Conservation (phyloP, 164 flowering plant genomes). For the Macadamia integrifolia region DNA sequence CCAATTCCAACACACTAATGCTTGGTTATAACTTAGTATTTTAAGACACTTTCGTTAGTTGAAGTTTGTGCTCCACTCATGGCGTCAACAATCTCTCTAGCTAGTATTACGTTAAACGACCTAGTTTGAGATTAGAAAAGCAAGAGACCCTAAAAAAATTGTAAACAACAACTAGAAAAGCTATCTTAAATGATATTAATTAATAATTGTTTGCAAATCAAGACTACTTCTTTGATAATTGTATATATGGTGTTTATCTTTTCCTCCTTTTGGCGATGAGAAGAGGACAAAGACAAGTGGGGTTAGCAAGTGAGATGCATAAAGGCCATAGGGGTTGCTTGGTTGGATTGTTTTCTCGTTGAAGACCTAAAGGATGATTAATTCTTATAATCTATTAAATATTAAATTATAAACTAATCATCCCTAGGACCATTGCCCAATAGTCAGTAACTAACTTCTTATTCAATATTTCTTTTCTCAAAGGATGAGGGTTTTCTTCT, state of each 20-base stretch:
- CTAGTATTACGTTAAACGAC: neutral
- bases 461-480: neutral
- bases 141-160: conserved; percentile 21
- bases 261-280: neutral
- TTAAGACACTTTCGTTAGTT: conserved; percentile 10
- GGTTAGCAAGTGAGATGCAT: too few species aligned
- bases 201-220: too few species aligned
- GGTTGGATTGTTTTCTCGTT: too few species aligned
- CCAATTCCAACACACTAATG: conserved; percentile 20
- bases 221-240: too few species aligned
- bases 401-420: too few species aligned
- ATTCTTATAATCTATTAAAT: neutral
- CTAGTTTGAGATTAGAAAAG: conserved; percentile 7
- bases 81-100: conserved; percentile 25
- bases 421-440: neutral
- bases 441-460: neutral
- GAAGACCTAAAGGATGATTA: too few species aligned
- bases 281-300: neutral
- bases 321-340: too few species aligned
- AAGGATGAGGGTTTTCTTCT: neutral
- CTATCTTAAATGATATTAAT: neutral
- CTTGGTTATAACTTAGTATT: neutral
- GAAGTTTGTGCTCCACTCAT: conserved; percentile 39
- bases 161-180: neutral
- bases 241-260: too few species aligned